phyloP scores from a whole-genome alignment of 176 grass and related monocot genomes.

The Guadua angustifolia region DNA sequence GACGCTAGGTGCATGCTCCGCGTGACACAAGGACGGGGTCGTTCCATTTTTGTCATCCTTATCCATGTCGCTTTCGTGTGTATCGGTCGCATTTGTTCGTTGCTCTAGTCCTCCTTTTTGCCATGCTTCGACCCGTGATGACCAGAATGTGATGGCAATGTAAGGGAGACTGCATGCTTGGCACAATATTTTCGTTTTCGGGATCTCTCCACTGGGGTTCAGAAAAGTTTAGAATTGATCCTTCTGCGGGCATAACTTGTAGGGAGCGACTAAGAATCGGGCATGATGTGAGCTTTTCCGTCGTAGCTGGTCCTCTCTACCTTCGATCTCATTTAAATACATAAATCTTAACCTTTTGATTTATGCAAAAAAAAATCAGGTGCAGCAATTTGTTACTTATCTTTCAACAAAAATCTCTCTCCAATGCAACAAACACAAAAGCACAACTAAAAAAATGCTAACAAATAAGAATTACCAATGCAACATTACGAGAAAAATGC shows the following conservation, averaged over 20 bases:
- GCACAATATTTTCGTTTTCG: not conserved
- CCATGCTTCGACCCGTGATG: not conserved
- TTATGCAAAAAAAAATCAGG: too few species aligned
- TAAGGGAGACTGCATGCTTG: not conserved
- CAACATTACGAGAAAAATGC: too few species aligned
- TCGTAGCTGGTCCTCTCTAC: too few species aligned
- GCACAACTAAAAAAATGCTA: too few species aligned
- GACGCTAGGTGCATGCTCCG: slow-evolving; percentile 45
- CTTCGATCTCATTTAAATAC: too few species aligned
- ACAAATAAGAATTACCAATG: too few species aligned
- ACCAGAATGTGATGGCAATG: not conserved
- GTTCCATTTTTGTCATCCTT: slow-evolving; percentile 41
- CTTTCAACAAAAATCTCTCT: too few species aligned
- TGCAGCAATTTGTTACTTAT: too few species aligned
- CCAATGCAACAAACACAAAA: too few species aligned
- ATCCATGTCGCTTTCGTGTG: slow-evolving; percentile 51
- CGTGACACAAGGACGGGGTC: slow-evolving; percentile 22
- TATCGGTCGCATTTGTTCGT: slow-evolving; percentile 25
- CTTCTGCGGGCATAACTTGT: not conserved
- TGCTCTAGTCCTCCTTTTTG: slow-evolving; percentile 17
- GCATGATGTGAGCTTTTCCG: too few species aligned
- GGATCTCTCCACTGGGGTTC: not conserved
- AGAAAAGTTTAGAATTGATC: not conserved
- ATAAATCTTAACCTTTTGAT: too few species aligned
- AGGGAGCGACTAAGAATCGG: too few species aligned